Evolutionary conservation across 2,329 filamentous ascomycete genomes (phyloP), one percentile per base, ranked within the genome.

Genomic region (Colletotrichum caudatum): DNA sequence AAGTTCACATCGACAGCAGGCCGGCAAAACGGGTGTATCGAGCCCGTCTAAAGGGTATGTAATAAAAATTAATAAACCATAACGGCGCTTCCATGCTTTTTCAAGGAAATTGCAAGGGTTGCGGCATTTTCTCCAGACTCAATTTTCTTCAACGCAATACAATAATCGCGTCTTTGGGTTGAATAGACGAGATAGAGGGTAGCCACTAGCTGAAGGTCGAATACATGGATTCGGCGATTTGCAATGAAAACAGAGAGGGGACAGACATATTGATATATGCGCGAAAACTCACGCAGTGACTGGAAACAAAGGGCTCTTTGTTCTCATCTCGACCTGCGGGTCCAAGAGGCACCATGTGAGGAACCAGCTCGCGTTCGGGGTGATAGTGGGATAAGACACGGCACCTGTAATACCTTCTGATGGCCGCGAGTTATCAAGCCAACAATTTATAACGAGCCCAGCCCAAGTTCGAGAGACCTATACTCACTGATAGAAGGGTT

Each of bases 261-360:
- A 29, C 41, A 26, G 53, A 46, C 53, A 26, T n/a, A n/a, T 35
- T 64, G 46, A 23, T 41, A 29, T 20, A 69, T 8, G 7, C 18
- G 20, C 37, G n/a, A 64, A 20, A 54, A 18, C 29, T 14, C 11
- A 48, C 37, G 18, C 11, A 48, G 23, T 35, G 33, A 37, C 26
- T 59, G 29, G 29, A 60, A 60, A 46, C 11, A 12, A 7, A 18
- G n/a, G 35, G 39, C 64, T 35, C 26, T 44, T 54, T 37, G 51
- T 60, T 18, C 41, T 64, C 39, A 18, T 35, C 46, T 46, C 64
- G 53, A 62, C 50, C 48, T 66, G 64, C 26, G 44, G n/a, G 35
- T 1, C 12, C 26, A 33, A 51, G 23, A 71, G 26, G 20, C 37
- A 18, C 5, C 2, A 14, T 26, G 14, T 16, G 9, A 37, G 46